Percentiles rank a stretch among this genome's conserved stretches.
phyloP scores from a whole-genome alignment of 352 stramenopile species.

The Pythium chondricola region DNA sequence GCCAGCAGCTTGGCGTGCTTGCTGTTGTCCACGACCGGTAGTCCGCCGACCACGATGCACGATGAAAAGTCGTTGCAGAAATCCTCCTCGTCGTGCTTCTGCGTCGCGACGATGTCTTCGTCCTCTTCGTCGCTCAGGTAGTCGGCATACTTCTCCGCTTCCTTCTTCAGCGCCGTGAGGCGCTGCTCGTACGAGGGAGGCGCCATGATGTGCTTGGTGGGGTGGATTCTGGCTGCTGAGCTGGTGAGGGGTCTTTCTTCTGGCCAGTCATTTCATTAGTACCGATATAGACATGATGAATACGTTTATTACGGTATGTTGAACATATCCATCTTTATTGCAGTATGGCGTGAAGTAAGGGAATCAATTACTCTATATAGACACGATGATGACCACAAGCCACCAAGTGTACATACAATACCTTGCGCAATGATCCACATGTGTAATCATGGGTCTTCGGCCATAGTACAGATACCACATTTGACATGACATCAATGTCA shows the following conservation, averaged over 20 bases:
- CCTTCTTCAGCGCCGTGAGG: constrained; percentile 56
- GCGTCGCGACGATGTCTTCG: constrained; percentile 52
- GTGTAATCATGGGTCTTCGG: too few relatives aligned
- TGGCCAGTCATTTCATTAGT: neutral
- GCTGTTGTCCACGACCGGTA: constrained; percentile 63
- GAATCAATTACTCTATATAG: too few relatives aligned
- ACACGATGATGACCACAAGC: too few relatives aligned
- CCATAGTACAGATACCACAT: too few relatives aligned
- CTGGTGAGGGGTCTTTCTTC: neutral
- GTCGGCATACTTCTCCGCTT: constrained; percentile 71
- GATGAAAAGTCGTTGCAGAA: constrained; percentile 79
- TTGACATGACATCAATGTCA: too few relatives aligned
- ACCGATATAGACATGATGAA: too few relatives aligned
- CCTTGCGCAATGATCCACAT: too few relatives aligned
- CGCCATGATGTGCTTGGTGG: constrained; percentile 26
- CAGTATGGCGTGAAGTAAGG: too few relatives aligned
- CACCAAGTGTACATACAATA: too few relatives aligned
- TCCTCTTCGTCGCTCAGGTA: constrained; percentile 79
- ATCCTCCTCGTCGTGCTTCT: constrained; percentile 67
- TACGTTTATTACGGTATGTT: too few relatives aligned
- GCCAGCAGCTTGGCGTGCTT: constrained; percentile 84
- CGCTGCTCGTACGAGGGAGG: constrained; percentile 74
- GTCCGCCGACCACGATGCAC: constrained; percentile 70
- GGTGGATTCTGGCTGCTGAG: neutral
- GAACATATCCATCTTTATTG: too few relatives aligned